Percentiles rank a stretch among this genome's conserved stretches.
Evolutionary conservation across 768 basidiomycete species (phyloP).

Genomic region (Pisolithus orientalis): DNA sequence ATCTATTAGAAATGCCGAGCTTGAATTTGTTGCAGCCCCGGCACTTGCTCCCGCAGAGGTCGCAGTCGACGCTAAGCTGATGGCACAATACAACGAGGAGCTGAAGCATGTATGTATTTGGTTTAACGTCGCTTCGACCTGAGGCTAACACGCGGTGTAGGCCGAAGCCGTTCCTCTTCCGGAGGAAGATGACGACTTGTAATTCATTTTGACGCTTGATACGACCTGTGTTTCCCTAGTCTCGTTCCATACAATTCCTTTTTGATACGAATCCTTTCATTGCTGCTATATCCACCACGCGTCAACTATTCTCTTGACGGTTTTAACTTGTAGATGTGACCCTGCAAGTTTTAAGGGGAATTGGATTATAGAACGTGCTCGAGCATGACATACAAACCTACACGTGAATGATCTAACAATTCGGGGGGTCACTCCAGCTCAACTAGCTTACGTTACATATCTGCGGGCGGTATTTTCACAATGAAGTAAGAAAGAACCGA

Average conservation of each 20-base stretch:
- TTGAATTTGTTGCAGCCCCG: conserved; percentile 96
- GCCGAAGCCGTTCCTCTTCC: conserved; percentile 93
- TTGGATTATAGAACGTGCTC: conserved; percentile 2
- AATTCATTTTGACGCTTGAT: conserved; percentile 23
- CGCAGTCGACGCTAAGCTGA: conserved; percentile 68
- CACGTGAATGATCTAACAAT: no score
- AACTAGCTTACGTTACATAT: background rate
- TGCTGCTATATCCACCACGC: conserved; percentile 13
- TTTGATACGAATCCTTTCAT: conserved; percentile 12
- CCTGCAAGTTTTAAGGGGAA: conserved; percentile 2
- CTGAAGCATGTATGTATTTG: conserved; percentile 49
- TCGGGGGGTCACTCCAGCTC: background rate
- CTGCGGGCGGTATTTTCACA: background rate
- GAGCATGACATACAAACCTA: background rate
- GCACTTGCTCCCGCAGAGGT: conserved; percentile 95
- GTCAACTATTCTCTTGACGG: conserved; percentile 11
- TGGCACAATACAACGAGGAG: conserved; percentile 75
- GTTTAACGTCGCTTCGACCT: background rate
- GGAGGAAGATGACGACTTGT: conserved; percentile 92
- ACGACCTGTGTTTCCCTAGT: conserved; percentile 15
- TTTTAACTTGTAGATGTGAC: conserved; percentile 1
- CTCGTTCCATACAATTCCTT: conserved; percentile 14
- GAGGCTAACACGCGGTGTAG: conserved; percentile 30
- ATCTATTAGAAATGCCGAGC: conserved; percentile 58
- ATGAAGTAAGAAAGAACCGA: conserved; percentile 9